Evolutionary conservation across 2,329 filamentous ascomycete species (phyloP), one percentile per base, ranked within the genome.

Genomic region (Ophiostoma quercus): DNA sequence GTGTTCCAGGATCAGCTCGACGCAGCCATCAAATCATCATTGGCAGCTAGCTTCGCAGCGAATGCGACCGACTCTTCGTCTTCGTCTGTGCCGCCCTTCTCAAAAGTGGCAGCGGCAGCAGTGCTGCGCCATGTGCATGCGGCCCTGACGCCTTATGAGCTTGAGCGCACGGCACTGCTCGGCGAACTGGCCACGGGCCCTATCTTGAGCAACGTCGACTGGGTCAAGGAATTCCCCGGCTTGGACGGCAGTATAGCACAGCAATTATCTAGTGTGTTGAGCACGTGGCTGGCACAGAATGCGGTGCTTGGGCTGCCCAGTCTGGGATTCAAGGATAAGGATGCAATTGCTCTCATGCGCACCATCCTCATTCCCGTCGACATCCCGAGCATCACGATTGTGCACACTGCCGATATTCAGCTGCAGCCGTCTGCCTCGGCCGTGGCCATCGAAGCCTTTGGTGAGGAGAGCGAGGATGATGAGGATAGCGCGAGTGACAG

Each of bases 351-450:
- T 12, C 81, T 84, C 25, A 82, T 78, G 72, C 84, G 85, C 25
- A 88, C 88, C 14, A 94, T 99, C 74, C 83, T 90, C 39, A 96
- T 99, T 68, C 92, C 94, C 0, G 94, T 99, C 16, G 92, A 97
- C 71, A 88, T 99, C 1, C 94, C 94, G 0, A 88, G 90, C 1
- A 84, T 97, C 1, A 87, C 92, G 66, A 87, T 97, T 25, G 86
- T 98, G 0, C 91, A 96, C 78, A 96, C 91, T 0, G 90, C 90
- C 2, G 87, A 90, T 68, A 84, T 94, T 37, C 81, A 82, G 37
- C 79, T 92, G 1, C 79, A 82, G 71, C 75, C 71, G 75, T 74
- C 75, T 78, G 76, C 69, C 19, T 47, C 71, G 37, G 14, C 70
- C 22, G 73, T 76, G 74, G 77, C 68, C 74, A 75, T 11, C 74